Conservation (phyloP, 345 rosid genomes). For the Syzygium aromaticum region DNA sequence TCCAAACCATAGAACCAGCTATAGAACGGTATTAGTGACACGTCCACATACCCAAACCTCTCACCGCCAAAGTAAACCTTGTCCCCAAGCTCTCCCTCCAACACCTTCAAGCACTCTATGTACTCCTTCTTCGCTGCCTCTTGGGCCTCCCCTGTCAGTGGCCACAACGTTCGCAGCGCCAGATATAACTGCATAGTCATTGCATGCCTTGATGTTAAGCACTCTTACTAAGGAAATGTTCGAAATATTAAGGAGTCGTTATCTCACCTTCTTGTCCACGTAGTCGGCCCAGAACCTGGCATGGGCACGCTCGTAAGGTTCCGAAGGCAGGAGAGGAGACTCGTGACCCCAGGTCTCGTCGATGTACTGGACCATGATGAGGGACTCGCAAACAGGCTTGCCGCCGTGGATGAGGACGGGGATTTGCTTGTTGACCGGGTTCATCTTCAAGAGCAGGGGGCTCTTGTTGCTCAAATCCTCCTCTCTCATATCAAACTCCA, state of each 20-base stretch:
- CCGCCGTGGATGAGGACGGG: slow-evolving; percentile 14
- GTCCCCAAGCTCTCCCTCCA: slow-evolving; percentile 18
- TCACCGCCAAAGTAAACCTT: slow-evolving; percentile 10
- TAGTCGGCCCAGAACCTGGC: slow-evolving; percentile 8
- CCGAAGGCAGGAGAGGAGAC: slow-evolving; percentile 5
- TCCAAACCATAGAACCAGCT: slow-evolving; percentile 9
- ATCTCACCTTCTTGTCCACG: slow-evolving; percentile 4
- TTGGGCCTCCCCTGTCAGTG: neutral
- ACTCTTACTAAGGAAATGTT: neutral
- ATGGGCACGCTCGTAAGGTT: neutral
- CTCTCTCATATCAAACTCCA: slow-evolving; percentile 2
- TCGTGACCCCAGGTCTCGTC: slow-evolving; percentile 6
- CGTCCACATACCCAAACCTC: slow-evolving; percentile 6
- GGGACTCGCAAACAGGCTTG: slow-evolving; percentile 4
- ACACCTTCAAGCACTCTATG: neutral
- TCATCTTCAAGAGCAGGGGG: slow-evolving; percentile 5
- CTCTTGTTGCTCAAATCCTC: slow-evolving; percentile 10
- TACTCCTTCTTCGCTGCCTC: slow-evolving; percentile 6
- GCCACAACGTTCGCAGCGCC: neutral
- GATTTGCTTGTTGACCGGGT: slow-evolving; percentile 7
- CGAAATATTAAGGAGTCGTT: neutral
- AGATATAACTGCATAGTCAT: slow-evolving; percentile 2
- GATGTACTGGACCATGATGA: slow-evolving; percentile 4
- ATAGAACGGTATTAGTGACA: slow-evolving; percentile 6
- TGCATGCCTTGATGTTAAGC: too few relatives aligned